phyloP scores from a whole-genome alignment of 345 rosid genomes.

The Turritis glabra region DNA sequence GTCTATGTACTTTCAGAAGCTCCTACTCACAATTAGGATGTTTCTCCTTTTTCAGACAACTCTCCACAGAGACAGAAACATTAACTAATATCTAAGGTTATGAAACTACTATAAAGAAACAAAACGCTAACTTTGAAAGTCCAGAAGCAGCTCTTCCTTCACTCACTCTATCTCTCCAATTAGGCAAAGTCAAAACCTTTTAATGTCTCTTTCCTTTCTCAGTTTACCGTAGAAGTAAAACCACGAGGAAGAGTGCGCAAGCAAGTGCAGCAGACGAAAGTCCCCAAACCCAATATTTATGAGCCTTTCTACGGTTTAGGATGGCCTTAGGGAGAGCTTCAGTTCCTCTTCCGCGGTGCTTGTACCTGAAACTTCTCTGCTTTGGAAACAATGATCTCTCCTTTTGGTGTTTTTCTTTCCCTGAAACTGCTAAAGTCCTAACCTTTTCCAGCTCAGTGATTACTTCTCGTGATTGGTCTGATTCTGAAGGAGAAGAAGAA shows the following conservation, averaged over 20 bases:
- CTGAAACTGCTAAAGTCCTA: conserved; percentile 33
- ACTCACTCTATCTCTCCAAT: conserved; percentile 22
- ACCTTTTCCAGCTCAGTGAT: conserved; percentile 52
- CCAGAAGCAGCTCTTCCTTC: conserved; percentile 22
- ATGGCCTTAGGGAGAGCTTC: conserved; percentile 72
- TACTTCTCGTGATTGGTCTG: conserved; percentile 40
- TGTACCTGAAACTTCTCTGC: conserved; percentile 51
- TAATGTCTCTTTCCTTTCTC: conserved; percentile 13
- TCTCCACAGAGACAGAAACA: conserved; percentile 22
- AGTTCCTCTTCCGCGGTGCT: conserved; percentile 52
- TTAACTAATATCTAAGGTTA: conserved; percentile 23
- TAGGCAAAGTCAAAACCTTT: conserved; percentile 7
- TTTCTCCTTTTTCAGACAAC: conserved; percentile 18
- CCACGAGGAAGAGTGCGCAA: conserved; percentile 39
- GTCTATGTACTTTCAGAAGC: conserved; percentile 15
- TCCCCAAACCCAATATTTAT: conserved; percentile 70
- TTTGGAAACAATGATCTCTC: conserved; percentile 41
- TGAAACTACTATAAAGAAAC: conserved; percentile 10
- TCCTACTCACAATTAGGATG: conserved; percentile 18
- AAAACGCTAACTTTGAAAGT: conserved; percentile 13
- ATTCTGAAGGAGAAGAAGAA: conserved; percentile 44
- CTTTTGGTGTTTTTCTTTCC: conserved; percentile 42
- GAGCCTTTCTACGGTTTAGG: conserved; percentile 65
- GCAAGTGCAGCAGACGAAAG: conserved; percentile 55
- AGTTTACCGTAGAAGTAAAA: conserved; percentile 41